Percentiles rank a stretch among this genome's conserved stretches.
Conservation (phyloP, 1,284 basidiomycete genomes). For the Cryptococcus hybrid region DNA sequence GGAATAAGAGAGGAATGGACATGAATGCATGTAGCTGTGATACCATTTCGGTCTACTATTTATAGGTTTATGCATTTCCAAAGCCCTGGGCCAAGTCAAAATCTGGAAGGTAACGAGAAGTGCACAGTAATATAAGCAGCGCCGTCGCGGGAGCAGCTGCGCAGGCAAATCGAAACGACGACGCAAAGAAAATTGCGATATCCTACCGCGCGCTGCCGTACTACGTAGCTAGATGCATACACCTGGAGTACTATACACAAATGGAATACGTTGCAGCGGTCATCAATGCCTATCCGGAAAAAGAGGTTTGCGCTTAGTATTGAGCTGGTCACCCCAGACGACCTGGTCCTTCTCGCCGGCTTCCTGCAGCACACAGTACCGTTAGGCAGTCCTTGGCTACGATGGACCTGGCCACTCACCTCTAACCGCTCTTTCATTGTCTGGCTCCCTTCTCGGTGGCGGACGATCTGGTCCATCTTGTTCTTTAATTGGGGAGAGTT, state of each 20-base stretch:
- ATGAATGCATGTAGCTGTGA: no score
- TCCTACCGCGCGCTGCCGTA: no score
- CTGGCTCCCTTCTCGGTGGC: conserved; percentile 24
- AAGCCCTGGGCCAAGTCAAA: no score
- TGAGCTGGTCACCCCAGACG: conserved; percentile 29
- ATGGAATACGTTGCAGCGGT: no score
- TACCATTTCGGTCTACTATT: no score
- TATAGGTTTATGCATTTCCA: no score
- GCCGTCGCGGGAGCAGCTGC: no score
- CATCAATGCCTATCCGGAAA: no score
- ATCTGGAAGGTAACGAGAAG: background rate
- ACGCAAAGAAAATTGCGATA: no score
- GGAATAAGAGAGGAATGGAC: background rate
- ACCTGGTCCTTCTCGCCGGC: conserved; percentile 29
- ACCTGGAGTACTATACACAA: no score
- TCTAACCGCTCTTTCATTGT: conserved; percentile 15
- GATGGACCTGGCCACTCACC: conserved; percentile 11
- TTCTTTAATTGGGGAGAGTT: conserved; percentile 42
- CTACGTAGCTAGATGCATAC: no score
- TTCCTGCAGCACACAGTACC: conserved; percentile 7
- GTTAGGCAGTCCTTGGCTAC: background rate
- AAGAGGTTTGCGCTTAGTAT: background rate
- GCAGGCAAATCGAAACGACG: no score
- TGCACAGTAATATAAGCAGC: background rate
- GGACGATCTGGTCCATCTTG: conserved; percentile 43